A percentile compares a stretch with the other conserved stretches of the same genome.
These are phyloP conservation scores for Fusarium humuli DNA, from an alignment of 2,329 filamentous ascomycete species.

Conservation along the genomic window DNA sequence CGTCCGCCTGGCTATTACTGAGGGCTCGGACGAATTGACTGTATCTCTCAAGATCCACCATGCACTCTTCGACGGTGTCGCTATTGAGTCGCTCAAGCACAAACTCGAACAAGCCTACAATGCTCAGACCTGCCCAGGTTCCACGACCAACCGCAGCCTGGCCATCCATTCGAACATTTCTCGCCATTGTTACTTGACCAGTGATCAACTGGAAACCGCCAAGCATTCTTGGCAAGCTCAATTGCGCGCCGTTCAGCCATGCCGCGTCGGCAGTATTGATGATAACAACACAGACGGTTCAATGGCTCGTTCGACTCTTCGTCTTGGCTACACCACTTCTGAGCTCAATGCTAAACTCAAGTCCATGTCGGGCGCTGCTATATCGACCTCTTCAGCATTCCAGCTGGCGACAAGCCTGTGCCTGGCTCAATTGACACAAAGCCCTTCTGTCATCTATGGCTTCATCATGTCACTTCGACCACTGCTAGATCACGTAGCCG, in stretches of 20 bases:
- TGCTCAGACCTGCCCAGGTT: rapidly evolving
- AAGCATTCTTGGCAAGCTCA: constrained; percentile 3
- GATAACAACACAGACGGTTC: background rate
- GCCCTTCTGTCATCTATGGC: constrained; percentile 5
- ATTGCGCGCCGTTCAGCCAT: background rate
- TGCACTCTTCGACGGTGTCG: constrained; percentile 21
- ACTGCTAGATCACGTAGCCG: background rate
- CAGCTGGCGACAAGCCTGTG: constrained; percentile 18
- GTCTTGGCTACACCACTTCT: background rate
- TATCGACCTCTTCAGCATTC: constrained; percentile 6
- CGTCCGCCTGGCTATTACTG: background rate
- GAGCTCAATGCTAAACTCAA: constrained; percentile 18
- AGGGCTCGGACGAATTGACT: rapidly evolving
- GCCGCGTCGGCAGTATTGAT: background rate
- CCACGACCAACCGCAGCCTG: rapidly evolving
- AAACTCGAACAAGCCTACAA: constrained; percentile 9
- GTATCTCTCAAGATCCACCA: constrained; percentile 22
- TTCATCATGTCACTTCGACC: constrained; percentile 28
- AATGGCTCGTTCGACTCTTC: constrained; percentile 16
- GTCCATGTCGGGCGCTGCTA: background rate
- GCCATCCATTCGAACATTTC: background rate
- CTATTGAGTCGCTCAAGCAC: constrained; percentile 1
- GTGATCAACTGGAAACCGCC: background rate
- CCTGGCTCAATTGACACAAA: constrained; percentile 8
- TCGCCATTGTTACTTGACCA: background rate